Evolutionary conservation across 768 basidiomycete species (phyloP), one percentile per base, ranked within the genome.

Genomic region (Leccinum boreale): DNA sequence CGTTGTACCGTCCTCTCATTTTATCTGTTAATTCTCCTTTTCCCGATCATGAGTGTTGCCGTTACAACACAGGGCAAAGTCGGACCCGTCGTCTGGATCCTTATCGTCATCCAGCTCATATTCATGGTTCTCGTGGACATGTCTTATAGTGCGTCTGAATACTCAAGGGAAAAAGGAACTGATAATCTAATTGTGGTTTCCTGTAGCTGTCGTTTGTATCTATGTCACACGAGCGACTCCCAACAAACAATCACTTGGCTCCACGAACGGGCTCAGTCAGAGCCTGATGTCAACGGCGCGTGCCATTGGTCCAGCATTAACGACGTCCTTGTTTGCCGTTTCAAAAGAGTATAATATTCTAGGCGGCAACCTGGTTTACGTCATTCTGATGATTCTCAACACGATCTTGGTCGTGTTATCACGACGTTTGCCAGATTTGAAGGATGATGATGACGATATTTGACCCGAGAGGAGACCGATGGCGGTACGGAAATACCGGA

Each of bases 191-290:
- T 45, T 15, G 10, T 36, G 12, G 2, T 19, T 42, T n/a, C n/a
- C 9, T 48, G 5, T 56, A 61, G 84, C 77, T 23, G 79, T 79
- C 44, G 76, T 81, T 19, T 80, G 79, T 52, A 77, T 85, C 61
- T 83, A 78, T 57, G 70, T 85, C 52, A 84, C 79, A 3, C 74
- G 76, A 28, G 78, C 82, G 1, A 73, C 84, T 1, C 84, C 85
- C 0, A 79, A 78, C 56, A 79, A 75, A 53, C 74, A 72, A 19
- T 80, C 82, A 0, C 74, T 86, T 5, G 85, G 85, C 7, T 79
- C 83, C 5, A 81, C 79, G 2, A 84, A 86, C 56, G 85, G 85
- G 2, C 70, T 85, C 21, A 74, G 78, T 3, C 84, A 85, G 26
- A 81, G 77, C 14, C 70, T 74, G 2, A 75, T 74, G 3, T 77